Evolutionary conservation across 345 rosid genomes (phyloP).

Genomic region (Lenwebbia sp.): DNA sequence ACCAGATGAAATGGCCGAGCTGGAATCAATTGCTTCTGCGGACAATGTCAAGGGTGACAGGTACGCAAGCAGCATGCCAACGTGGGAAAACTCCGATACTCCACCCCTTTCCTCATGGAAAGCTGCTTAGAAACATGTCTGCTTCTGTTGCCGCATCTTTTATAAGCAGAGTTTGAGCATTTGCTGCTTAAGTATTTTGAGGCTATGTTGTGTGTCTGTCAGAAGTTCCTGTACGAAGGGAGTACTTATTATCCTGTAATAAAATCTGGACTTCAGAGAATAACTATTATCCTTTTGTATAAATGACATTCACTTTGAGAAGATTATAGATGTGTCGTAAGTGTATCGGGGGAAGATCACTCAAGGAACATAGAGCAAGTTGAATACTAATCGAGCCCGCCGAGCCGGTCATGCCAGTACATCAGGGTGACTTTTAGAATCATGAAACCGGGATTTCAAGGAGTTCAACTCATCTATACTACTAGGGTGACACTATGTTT

Average conservation of each 20-base stretch:
- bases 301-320: no score
- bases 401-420: no score
- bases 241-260: background rate
- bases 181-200: background rate
- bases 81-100: slow-evolving; percentile 34
- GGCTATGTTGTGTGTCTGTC: background rate
- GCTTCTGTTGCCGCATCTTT: background rate
- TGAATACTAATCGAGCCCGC: no score
- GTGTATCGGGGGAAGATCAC: no score
- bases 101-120: slow-evolving; percentile 49
- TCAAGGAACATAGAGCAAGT: no score
- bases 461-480: background rate
- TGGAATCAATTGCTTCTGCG: slow-evolving; percentile 33
- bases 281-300: no score
- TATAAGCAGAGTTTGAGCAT: background rate
- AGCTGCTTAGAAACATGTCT: background rate
- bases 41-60: slow-evolving; percentile 37
- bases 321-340: no score
- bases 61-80: background rate
- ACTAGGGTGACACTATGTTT: no score
- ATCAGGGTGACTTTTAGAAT: no score
- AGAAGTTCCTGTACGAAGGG: background rate
- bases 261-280: no score
- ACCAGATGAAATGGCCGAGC: slow-evolving; percentile 42
- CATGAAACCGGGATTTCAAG: background rate